Evolutionary conservation across 2,329 filamentous ascomycete species (phyloP).

Genomic region (Fusarium austroafricanum): DNA sequence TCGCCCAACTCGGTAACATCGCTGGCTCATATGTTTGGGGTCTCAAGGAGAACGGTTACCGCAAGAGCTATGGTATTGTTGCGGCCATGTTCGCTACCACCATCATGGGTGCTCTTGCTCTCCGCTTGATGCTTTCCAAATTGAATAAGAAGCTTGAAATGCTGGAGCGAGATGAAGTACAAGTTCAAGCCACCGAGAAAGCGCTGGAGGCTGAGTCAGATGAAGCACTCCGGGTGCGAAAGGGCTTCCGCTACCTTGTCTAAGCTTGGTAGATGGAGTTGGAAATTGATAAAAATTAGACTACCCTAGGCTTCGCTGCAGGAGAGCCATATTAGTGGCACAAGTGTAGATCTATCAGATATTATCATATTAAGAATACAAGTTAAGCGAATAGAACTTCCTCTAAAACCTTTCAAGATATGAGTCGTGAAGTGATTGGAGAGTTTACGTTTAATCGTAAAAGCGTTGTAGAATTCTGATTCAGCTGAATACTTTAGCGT

Average conservation of each 20-base stretch:
- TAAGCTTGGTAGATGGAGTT: conserved; percentile 37
- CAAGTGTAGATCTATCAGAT: too few relatives aligned
- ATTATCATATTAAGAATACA: too few relatives aligned
- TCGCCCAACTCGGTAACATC: conserved; percentile 67
- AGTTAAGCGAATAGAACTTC: too few relatives aligned
- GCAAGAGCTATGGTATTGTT: conserved; percentile 73
- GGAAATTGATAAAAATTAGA: too few relatives aligned
- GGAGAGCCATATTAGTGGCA: too few relatives aligned
- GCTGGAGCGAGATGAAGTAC: conserved; percentile 49
- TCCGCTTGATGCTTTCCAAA: conserved; percentile 59
- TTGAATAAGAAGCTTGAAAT: conserved; percentile 61
- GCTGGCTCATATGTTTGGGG: conserved; percentile 73
- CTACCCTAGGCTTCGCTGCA: too few relatives aligned
- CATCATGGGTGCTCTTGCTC: conserved; percentile 61
- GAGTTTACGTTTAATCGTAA: too few relatives aligned
- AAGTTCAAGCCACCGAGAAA: conserved; percentile 46
- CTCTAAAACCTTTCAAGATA: too few relatives aligned
- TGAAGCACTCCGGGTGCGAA: conserved; percentile 57
- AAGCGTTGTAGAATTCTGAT: too few relatives aligned
- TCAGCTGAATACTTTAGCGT: too few relatives aligned
- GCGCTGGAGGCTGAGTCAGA: conserved; percentile 55
- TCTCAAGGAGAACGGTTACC: conserved; percentile 68
- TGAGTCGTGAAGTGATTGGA: too few relatives aligned
- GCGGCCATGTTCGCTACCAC: conserved; percentile 72
- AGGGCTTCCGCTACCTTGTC: conserved; percentile 61